These are phyloP conservation scores for Phytophthora fragariae DNA, from an alignment of 352 stramenopile genomes.

Conservation along the genomic window DNA sequence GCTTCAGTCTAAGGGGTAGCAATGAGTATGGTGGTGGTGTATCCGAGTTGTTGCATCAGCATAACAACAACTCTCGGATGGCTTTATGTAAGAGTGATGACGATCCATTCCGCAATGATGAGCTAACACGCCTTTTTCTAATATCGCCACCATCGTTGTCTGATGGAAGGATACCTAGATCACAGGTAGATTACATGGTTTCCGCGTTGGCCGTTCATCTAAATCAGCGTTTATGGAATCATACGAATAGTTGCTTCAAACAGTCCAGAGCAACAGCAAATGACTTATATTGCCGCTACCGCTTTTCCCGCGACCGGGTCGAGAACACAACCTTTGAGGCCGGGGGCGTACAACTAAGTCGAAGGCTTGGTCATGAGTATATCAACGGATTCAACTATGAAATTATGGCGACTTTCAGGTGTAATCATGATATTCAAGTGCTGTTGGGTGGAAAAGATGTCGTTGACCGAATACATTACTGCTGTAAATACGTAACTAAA, in stretches of 20 bases:
- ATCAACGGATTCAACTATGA: constrained; percentile 17
- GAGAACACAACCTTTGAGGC: not conserved
- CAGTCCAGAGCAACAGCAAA: not conserved
- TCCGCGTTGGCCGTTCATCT: constrained; percentile 4
- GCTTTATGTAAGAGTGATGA: constrained; percentile 9
- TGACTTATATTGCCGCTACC: not conserved
- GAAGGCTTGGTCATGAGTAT: constrained; percentile 6
- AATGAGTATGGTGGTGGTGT: no score
- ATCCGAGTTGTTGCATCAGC: no score
- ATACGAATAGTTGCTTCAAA: constrained; percentile 15
- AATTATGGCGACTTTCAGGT: constrained; percentile 18
- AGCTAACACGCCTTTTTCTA: not conserved
- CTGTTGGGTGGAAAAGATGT: constrained; percentile 14
- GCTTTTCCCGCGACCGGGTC: not conserved
- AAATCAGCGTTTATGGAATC: constrained; percentile 17
- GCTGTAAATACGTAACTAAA: constrained; percentile 21
- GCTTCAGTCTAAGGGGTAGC: no score
- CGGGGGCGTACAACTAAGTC: not conserved
- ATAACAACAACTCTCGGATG: no score
- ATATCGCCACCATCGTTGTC: not conserved
- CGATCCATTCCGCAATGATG: constrained; percentile 9
- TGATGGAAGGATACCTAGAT: not conserved
- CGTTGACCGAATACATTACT: constrained; percentile 12
- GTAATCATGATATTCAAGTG: constrained; percentile 2
- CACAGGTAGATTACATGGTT: constrained; percentile 16